Evolutionary conservation across 345 rosid genomes (phyloP).

Genomic region (Excoecaria cochinchinensis): DNA sequence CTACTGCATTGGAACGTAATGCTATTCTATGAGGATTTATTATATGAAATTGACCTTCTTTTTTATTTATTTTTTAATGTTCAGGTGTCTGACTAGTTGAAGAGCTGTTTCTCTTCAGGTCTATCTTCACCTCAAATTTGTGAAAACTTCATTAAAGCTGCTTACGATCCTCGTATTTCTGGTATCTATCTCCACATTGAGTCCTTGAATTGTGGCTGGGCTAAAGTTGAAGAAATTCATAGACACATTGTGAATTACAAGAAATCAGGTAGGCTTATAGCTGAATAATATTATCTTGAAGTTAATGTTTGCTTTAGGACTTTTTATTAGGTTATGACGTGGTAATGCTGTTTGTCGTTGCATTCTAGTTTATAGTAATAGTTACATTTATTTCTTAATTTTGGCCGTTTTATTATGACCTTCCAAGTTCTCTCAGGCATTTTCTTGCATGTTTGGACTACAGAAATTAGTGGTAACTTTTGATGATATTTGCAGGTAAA

Average conservation of each 20-base stretch:
- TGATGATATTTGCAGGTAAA: slow-evolving; percentile 55
- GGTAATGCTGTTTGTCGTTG: neutral
- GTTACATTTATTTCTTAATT: neutral
- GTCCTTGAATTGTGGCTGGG: slow-evolving; percentile 88
- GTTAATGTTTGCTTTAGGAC: neutral
- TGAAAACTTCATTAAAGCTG: slow-evolving; percentile 84
- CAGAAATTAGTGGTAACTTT: neutral
- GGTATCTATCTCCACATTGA: slow-evolving; percentile 91
- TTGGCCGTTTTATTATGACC: neutral
- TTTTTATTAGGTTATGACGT: neutral
- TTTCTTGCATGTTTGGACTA: neutral
- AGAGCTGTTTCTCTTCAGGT: slow-evolving; percentile 85
- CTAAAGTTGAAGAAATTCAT: slow-evolving; percentile 85
- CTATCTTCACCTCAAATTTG: slow-evolving; percentile 83
- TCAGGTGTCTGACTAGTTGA: slow-evolving; percentile 93
- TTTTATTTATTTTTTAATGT: slow-evolving; percentile 23
- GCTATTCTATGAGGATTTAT: neutral
- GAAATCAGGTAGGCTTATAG: slow-evolving; percentile 64
- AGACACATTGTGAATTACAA: slow-evolving; percentile 81
- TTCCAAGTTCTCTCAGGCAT: neutral
- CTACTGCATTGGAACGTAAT: neutral
- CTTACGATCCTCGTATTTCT: slow-evolving; percentile 88
- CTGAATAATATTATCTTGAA: neutral
- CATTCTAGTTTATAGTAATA: neutral
- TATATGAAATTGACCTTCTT: slow-evolving; percentile 18